These are phyloP conservation scores for Rhodomyrtus tomentosa DNA, from an alignment of 345 rosid genomes.

Conservation along the genomic window DNA sequence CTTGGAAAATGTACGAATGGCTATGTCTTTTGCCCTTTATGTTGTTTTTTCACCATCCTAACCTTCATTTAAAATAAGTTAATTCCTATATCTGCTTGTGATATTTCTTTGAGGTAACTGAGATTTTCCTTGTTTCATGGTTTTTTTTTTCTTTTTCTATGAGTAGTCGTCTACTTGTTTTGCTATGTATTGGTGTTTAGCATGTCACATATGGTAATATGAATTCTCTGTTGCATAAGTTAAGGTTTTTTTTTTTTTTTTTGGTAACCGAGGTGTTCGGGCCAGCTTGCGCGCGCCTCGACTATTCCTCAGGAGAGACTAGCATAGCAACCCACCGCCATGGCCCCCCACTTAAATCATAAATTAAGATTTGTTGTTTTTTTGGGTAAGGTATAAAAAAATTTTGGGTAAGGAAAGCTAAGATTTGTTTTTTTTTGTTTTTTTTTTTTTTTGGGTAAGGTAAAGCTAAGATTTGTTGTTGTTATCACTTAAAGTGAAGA, in stretches of 20 bases:
- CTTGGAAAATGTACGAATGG: slow-evolving; percentile 64
- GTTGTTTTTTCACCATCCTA: neutral
- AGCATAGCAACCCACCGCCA: no score
- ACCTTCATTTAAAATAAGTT: neutral
- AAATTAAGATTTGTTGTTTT: no score
- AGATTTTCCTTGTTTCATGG: neutral
- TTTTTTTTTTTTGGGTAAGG: no score
- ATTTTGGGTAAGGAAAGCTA: no score
- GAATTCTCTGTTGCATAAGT: neutral
- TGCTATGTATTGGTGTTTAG: neutral
- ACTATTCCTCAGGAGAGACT: no score
- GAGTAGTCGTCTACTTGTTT: neutral
- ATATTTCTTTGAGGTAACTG: neutral
- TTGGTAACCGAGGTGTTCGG: no score
- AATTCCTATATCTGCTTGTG: neutral
- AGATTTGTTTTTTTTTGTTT: no score
- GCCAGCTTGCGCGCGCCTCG: no score
- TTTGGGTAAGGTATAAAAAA: no score
- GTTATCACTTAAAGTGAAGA: neutral
- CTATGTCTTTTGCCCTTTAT: neutral
- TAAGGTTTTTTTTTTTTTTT: no score
- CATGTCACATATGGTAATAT: neutral
- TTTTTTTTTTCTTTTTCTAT: neutral
- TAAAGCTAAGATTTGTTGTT: neutral
- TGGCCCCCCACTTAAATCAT: no score